Base-by-base conservation (phyloP, 306 rosid species). In the Acacia crassicarpa region DNA sequence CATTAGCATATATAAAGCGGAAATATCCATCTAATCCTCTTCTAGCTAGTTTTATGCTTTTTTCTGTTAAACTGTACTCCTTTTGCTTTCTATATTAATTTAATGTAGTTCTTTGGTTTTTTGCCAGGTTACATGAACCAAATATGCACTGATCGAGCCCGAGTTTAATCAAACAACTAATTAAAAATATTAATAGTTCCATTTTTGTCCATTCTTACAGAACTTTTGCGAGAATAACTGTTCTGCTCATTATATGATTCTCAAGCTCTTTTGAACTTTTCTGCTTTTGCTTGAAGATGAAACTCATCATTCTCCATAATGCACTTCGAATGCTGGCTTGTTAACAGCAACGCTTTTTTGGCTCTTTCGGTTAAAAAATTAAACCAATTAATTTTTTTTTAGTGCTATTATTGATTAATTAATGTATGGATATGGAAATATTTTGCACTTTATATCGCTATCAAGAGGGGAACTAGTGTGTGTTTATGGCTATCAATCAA, bases 101-200 rank as follows among this genome's bases (percentile, higher is more conserved):
- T 51, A 72, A 16, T 25, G 9, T 4, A 15, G 40, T 72, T 66
- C 33, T 48, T 49, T 17, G 40, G 51, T 72, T 46, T 45, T 27
- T 45, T 32, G 59, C 15, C 59, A 45, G 59, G 59, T 72, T 46
- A 45, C 12, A 25, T 44, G 56, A 72, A 27, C n/a, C 44, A 32
- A 30, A 73, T 17, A 70, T 9, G 73, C 73, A 67, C 49, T 67
- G 73, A 69, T 41, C 48, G 74, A 35, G 49, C 33, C 74, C 12
- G 19, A 23, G 68, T 63, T 68, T 41, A 40, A 69, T 69, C 33
- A 25, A 45, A 43, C 16, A 27, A 13, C 13, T 11, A 61, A 10
- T 4, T 22, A 44, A 44, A 70, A 23, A 14, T 23, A 44, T 67
- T 4, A 27, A 27, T 30, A 14, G 54, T 44, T 71, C 13, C 58